These are phyloP conservation scores for Hypoxylon sp. DNA, from an alignment of 2,329 filamentous ascomycete species.

Conservation along the genomic window DNA sequence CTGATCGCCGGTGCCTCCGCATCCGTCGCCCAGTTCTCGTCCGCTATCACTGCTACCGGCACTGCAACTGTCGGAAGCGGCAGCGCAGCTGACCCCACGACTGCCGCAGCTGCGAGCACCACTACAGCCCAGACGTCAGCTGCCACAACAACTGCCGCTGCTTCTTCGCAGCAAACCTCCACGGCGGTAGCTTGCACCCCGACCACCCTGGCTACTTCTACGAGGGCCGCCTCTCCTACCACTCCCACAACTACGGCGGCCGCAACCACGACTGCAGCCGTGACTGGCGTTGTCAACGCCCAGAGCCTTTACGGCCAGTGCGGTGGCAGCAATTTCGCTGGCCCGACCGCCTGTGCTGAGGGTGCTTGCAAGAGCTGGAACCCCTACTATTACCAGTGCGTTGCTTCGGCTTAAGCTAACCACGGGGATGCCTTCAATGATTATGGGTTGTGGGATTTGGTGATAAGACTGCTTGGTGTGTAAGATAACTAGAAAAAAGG, in stretches of 20 bases:
- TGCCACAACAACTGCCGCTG: constrained; percentile 17
- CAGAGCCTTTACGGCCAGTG: constrained; percentile 57
- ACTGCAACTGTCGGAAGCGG: constrained; percentile 42
- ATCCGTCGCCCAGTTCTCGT: constrained; percentile 47
- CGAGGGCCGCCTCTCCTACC: constrained; percentile 18
- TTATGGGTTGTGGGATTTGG: neutral
- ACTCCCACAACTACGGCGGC: constrained; percentile 27
- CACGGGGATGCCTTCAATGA: neutral
- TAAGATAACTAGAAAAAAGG: neutral
- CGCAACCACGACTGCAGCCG: constrained; percentile 24
- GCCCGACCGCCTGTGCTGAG: constrained; percentile 55
- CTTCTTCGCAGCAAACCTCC: constrained; percentile 26
- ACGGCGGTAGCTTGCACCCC: constrained; percentile 34
- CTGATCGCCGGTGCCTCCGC: constrained; percentile 47
- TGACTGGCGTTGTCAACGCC: constrained; percentile 32
- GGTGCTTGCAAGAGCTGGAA: constrained; percentile 59
- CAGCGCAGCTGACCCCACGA: constrained; percentile 10
- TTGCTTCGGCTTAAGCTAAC: constrained; percentile 28
- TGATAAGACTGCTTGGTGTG: neutral
- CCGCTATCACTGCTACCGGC: constrained; percentile 42
- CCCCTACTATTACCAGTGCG: constrained; percentile 62
- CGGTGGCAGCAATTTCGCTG: constrained; percentile 59
- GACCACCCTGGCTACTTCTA: constrained; percentile 32
- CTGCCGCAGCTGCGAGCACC: constrained; percentile 18
- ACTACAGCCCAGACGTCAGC: constrained; percentile 24